Evolutionary conservation across 2,329 filamentous ascomycete species (phyloP).

Genomic region (Colletotrichum sp.): DNA sequence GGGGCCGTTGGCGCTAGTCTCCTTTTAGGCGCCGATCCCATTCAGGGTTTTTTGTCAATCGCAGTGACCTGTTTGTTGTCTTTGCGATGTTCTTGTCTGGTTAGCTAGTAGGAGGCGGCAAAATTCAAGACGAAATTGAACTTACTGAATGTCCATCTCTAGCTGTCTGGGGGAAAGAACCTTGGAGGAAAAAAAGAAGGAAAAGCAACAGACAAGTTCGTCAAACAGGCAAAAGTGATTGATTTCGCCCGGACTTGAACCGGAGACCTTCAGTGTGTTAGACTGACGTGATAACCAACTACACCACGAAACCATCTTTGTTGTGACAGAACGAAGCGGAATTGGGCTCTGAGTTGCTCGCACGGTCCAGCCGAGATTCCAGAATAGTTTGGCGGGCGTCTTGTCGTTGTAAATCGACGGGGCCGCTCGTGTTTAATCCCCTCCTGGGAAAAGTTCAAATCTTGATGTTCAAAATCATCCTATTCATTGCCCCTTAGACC

Average conservation of each 20-base stretch:
- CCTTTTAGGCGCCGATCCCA: background rate
- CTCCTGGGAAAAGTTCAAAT: background rate
- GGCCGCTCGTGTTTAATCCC: background rate
- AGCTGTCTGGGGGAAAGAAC: fast-evolving
- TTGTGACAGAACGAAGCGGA: fast-evolving
- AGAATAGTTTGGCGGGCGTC: background rate
- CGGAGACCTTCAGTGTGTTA: slow-evolving; percentile 36
- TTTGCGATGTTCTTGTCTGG: background rate
- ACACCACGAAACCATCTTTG: slow-evolving; percentile 27
- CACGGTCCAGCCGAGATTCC: background rate
- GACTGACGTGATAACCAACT: slow-evolving; percentile 56
- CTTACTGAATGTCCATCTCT: background rate
- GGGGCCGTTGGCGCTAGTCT: background rate
- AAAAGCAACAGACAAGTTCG: background rate
- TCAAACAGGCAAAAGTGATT: background rate
- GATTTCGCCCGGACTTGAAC: slow-evolving; percentile 19
- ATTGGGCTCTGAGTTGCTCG: background rate
- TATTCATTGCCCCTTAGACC: fast-evolving
- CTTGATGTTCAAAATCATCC: background rate
- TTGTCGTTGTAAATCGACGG: background rate
- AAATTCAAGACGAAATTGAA: background rate
- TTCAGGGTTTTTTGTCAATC: background rate
- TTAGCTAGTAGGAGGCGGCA: background rate
- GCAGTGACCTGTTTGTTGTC: fast-evolving
- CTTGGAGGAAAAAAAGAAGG: too few species aligned